Conservation (phyloP, 768 basidiomycete genomes). For the Trametes elegans region DNA sequence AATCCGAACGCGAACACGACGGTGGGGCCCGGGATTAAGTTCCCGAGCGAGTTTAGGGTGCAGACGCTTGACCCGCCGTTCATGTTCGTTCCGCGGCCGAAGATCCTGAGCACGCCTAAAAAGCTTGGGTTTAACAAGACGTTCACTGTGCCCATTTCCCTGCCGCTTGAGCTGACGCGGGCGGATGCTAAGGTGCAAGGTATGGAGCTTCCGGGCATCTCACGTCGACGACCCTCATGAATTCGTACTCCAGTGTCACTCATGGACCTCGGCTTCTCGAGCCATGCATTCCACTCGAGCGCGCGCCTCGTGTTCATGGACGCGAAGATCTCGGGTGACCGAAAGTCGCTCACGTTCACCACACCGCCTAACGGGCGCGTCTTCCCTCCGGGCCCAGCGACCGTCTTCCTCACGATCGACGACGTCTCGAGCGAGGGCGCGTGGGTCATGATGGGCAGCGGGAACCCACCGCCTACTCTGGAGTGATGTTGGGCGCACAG, state of each 20-base stretch:
- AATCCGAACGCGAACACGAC: constrained; percentile 82
- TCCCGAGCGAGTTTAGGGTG: constrained; percentile 85
- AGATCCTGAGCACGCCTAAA: constrained; percentile 35
- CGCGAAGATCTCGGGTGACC: constrained; percentile 42
- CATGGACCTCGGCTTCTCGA: constrained; percentile 81
- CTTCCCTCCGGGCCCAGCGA: constrained; percentile 82
- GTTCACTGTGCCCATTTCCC: constrained; percentile 45
- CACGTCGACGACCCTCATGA: not conserved
- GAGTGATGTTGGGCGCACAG: constrained; percentile 30
- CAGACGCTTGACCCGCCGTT: constrained; percentile 88
- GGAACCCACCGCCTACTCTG: constrained; percentile 58
- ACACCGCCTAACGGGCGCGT: constrained; percentile 63
- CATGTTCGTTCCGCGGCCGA: constrained; percentile 59
- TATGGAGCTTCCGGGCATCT: constrained; percentile 19
- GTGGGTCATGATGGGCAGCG: constrained; percentile 70
- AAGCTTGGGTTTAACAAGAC: constrained; percentile 46
- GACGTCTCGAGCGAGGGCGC: constrained; percentile 62
- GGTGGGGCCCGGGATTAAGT: constrained; percentile 44
- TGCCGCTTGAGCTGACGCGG: constrained; percentile 36
- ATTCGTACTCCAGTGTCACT: constrained; percentile 48
- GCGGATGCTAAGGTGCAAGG: constrained; percentile 44
- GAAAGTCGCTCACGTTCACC: constrained; percentile 49
- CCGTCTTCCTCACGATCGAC: constrained; percentile 64
- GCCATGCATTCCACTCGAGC: constrained; percentile 74
- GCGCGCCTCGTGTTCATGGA: constrained; percentile 68